These are phyloP conservation scores for Xylaria intraflava DNA, from an alignment of 495 filamentous ascomycete genomes.

Conservation along the genomic window DNA sequence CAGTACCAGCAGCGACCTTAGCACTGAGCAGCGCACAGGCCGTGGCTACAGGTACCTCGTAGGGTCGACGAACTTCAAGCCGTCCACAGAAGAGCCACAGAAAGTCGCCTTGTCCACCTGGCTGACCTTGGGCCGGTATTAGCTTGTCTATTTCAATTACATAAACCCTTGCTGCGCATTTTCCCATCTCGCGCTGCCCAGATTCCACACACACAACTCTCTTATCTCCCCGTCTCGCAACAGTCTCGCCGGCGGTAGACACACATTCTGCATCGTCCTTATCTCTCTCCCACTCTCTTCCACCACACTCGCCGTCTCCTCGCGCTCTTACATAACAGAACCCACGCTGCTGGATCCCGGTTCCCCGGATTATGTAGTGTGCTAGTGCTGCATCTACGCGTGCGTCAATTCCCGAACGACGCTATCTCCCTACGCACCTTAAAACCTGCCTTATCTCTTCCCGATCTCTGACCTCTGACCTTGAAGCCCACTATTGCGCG, in stretches of 20 bases:
- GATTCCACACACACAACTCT: slow-evolving; percentile 14
- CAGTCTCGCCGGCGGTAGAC: slow-evolving; percentile 16
- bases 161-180: slow-evolving; percentile 45
- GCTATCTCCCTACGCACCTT: background rate
- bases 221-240: slow-evolving; percentile 32
- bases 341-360: slow-evolving; percentile 42
- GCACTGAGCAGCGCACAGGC: too few species aligned
- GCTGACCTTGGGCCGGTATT: background rate
- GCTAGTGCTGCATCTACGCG: slow-evolving; percentile 38
- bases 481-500: slow-evolving; percentile 9
- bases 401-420: background rate
- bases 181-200: slow-evolving; percentile 38
- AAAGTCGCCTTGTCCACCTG: slow-evolving; percentile 12
- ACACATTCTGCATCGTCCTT: slow-evolving; percentile 20
- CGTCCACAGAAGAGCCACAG: slow-evolving; percentile 21
- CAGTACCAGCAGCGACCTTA: too few species aligned
- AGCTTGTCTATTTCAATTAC: slow-evolving; percentile 43
- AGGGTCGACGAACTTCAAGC: background rate
- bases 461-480: background rate
- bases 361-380: slow-evolving; percentile 46
- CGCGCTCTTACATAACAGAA: slow-evolving; percentile 36
- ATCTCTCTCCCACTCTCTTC: slow-evolving; percentile 10
- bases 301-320: slow-evolving; percentile 21
- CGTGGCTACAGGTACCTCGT: background rate
- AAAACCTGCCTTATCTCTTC: background rate